phyloP scores from a whole-genome alignment of 352 stramenopile genomes.

The Thalassiosira gravida region DNA sequence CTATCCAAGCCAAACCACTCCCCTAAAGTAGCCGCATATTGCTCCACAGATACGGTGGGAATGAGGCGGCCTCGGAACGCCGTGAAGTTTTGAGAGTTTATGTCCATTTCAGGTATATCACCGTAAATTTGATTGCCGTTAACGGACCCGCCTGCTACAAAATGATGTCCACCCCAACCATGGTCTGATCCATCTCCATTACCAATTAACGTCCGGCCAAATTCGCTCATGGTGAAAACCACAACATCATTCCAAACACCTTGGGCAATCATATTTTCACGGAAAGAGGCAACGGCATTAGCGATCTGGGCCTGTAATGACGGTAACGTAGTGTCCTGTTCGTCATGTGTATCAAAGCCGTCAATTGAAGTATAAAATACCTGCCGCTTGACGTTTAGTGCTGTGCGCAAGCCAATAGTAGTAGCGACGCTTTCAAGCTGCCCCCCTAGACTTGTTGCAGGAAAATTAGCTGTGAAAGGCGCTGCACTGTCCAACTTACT shows the following conservation, averaged over 20 bases:
- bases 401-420: no score
- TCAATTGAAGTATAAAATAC: slow-evolving; percentile 53
- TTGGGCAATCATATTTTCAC: slow-evolving; percentile 57
- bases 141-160: slow-evolving; percentile 48
- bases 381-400: no score
- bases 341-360: slow-evolving; percentile 61
- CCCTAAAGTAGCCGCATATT: no score
- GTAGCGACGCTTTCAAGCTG: slow-evolving; percentile 47
- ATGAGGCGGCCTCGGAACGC: no score
- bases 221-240: slow-evolving; percentile 64
- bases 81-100: no score
- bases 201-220: slow-evolving; percentile 71
- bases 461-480: no score
- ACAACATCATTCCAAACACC: slow-evolving; percentile 56
- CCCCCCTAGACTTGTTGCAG: no score
- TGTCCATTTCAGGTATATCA: no score
- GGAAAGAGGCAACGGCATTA: slow-evolving; percentile 62
- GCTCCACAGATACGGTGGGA: no score
- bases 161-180: slow-evolving; percentile 54
- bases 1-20: no score
- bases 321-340: slow-evolving; percentile 16
- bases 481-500: no score
- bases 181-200: slow-evolving; percentile 71
- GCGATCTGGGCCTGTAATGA: slow-evolving; percentile 9
- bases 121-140: slow-evolving; percentile 50